Evolutionary conservation across 805 yeast species (phyloP), one percentile per base, ranked within the genome.

Genomic region (Candida sphagnicola): DNA sequence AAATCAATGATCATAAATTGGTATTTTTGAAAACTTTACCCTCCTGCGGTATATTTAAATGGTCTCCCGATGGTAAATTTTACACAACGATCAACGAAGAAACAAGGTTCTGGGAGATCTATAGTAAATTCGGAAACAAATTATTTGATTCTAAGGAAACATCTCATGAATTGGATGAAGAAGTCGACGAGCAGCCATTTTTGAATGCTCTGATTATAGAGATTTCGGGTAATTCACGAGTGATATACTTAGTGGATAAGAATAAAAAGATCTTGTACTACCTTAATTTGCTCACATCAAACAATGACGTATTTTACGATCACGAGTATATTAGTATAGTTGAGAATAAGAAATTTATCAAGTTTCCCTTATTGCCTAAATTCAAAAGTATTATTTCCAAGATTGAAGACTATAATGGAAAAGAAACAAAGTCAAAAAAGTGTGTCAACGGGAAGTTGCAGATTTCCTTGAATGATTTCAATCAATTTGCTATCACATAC

Each of bases 61-160:
- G 73, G 73, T 54, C 72, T 1, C 55, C 65, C 1, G 53, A 62
- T 42, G 74, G 73, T 3, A 49, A 47, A 15, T 66, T 57, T 39
- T 62, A 65, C 31, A 39, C 48, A 10, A 19, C 53, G 4, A 41
- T 55, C 5, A 48, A 54, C 39, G 24, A 36, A 3, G 28, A 38
- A 5, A 42, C 55, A 16, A 57, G 57, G 1, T 35, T 38, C 28
- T 68, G 72, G 72, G 47, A 51, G 13, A 43, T 65, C 13, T 44
- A 51, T 28, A 57, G 71, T 4, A 59, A 56, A 42, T 65, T 65
- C 41, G 73, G 73, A 2, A 49, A 53, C 21, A 38, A 43, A 4
- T 43, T 54, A 4, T 65, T 63, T 41, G 57, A 56, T 38, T 57
- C 68, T 1, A 34, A 36, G 4, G 50, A 50, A 21, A 39, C 54